These are phyloP conservation scores for Metschnikowia matae DNA, from an alignment of 805 yeast species.

Conservation along the genomic window DNA sequence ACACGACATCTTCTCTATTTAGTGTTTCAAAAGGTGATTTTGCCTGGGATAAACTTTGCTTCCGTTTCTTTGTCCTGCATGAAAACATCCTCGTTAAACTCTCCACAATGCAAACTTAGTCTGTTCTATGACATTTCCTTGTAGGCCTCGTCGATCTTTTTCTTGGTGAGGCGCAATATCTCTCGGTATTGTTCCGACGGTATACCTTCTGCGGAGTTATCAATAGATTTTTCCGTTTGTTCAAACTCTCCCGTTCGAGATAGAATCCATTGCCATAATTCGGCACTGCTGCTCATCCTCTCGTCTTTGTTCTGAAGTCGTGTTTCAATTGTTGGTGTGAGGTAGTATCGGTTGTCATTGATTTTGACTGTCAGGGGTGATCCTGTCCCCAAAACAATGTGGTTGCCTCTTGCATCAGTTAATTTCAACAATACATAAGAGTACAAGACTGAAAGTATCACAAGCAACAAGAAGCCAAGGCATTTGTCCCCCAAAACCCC, in stretches of 20 bases:
- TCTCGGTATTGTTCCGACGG: slow-evolving; percentile 11
- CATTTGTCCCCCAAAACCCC: slow-evolving; percentile 10
- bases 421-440: slow-evolving; percentile 4
- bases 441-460: slow-evolving; percentile 8
- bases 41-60: background rate
- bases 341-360: slow-evolving; percentile 6
- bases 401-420: background rate
- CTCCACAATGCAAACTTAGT: background rate
- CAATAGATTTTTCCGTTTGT: background rate
- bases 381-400: background rate
- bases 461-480: slow-evolving; percentile 10
- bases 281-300: slow-evolving; percentile 2
- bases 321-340: slow-evolving; percentile 12
- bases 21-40: background rate
- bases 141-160: slow-evolving; percentile 14
- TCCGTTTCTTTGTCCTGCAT: background rate
- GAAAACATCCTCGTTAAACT: background rate
- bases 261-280: slow-evolving; percentile 18
- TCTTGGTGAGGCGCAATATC: slow-evolving; percentile 15
- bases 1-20: background rate
- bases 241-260: slow-evolving; percentile 9
- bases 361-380: slow-evolving; percentile 3
- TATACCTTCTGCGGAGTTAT: background rate
- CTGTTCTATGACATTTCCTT: background rate
- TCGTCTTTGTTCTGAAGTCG: slow-evolving; percentile 7